These are phyloP conservation scores for Colletotrichum spinosum DNA, from an alignment of 2,329 filamentous ascomycete species.

Conservation along the genomic window DNA sequence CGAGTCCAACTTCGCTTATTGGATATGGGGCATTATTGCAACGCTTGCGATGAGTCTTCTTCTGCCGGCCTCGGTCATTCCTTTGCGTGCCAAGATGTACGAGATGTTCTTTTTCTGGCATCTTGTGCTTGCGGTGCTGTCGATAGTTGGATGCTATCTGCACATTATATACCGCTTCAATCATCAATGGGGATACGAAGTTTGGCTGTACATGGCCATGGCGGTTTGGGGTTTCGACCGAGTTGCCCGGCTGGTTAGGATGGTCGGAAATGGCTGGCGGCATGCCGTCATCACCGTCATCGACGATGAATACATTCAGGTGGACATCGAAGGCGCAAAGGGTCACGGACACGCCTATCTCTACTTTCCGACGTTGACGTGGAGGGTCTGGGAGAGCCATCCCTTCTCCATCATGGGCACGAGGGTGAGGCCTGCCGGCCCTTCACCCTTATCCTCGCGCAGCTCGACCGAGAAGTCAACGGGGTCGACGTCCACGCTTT, in stretches of 20 bases:
- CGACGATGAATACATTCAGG: slow-evolving; percentile 49
- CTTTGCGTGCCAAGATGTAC: slow-evolving; percentile 48
- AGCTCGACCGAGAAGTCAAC: slow-evolving; percentile 3
- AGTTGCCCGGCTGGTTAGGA: slow-evolving; percentile 50
- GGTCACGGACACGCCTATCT: slow-evolving; percentile 55
- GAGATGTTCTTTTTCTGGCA: slow-evolving; percentile 57
- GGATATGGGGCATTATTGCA: slow-evolving; percentile 55
- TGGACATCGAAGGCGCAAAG: slow-evolving; percentile 52
- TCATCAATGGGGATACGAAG: slow-evolving; percentile 56
- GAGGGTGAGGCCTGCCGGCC: neutral
- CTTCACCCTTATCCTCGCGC: neutral
- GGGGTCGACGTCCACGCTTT: neutral
- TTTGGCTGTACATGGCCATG: slow-evolving; percentile 50
- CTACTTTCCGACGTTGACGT: slow-evolving; percentile 60
- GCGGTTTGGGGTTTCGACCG: slow-evolving; percentile 56
- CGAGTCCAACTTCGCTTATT: slow-evolving; percentile 47
- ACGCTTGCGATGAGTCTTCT: slow-evolving; percentile 48
- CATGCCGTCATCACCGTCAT: slow-evolving; percentile 51
- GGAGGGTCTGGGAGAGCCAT: slow-evolving; percentile 64
- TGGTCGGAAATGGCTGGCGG: slow-evolving; percentile 51
- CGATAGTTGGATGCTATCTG: slow-evolving; percentile 53
- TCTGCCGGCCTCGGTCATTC: slow-evolving; percentile 44
- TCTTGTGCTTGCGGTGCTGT: slow-evolving; percentile 51
- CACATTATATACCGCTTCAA: slow-evolving; percentile 48
- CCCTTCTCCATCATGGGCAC: slow-evolving; percentile 57